phyloP scores from a whole-genome alignment of 495 filamentous ascomycete species.

The Podospora tetraspora region DNA sequence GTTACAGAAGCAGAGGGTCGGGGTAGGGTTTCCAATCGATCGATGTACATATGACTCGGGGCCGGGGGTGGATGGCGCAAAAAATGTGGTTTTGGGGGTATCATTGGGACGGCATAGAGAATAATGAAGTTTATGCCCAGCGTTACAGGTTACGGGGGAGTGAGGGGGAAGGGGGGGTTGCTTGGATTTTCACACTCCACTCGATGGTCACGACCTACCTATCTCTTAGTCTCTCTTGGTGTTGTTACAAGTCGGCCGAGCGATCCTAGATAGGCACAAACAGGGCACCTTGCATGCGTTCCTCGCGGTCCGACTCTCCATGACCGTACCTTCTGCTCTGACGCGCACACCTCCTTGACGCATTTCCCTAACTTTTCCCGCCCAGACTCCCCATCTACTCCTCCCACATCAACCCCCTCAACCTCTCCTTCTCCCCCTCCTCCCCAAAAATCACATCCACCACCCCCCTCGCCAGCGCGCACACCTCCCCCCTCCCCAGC shows the following conservation, averaged over 20 bases:
- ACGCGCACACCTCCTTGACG: too few relatives aligned
- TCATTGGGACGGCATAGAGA: slow-evolving; percentile 1
- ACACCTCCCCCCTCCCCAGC: slow-evolving; percentile 50
- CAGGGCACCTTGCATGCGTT: background rate
- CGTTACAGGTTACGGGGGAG: background rate
- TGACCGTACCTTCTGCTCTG: background rate
- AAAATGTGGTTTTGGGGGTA: background rate
- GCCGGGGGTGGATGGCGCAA: background rate
- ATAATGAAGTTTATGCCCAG: background rate
- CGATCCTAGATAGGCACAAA: background rate
- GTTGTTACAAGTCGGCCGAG: background rate
- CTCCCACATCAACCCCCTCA: slow-evolving; percentile 48
- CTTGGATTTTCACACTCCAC: slow-evolving; percentile 3
- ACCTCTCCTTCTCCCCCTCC: slow-evolving; percentile 53
- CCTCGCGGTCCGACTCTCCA: background rate
- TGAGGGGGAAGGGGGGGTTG: background rate
- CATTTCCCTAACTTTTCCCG: background rate
- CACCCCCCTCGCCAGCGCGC: slow-evolving; percentile 50
- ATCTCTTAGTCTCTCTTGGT: background rate
- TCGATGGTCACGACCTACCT: background rate
- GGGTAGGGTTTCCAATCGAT: background rate
- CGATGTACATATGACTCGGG: background rate
- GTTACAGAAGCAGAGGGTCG: background rate
- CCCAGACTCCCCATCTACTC: background rate
- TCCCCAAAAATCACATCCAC: slow-evolving; percentile 62